phyloP scores from a whole-genome alignment of 768 basidiomycete species.

The Rhodotorula kratochvilovae region DNA sequence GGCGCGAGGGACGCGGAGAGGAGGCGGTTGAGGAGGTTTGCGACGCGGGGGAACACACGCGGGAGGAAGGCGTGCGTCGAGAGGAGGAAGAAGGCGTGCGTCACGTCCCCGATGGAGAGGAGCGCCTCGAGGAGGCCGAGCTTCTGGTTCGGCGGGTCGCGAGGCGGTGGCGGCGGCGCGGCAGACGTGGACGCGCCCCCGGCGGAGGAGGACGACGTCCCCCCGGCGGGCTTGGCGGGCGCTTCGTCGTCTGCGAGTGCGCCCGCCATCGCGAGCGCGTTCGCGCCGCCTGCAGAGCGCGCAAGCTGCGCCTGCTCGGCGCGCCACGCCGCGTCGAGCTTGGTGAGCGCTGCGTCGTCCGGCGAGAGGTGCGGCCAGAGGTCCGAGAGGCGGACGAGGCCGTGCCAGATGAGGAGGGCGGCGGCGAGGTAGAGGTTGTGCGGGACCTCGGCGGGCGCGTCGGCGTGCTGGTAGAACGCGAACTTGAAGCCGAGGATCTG shows the following conservation, averaged over 20 bases:
- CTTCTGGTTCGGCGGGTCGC: conserved; percentile 64
- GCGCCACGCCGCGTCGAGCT: conserved; percentile 62
- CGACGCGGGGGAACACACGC: conserved; percentile 72
- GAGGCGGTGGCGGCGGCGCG: conserved; percentile 35
- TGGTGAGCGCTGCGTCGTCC: conserved; percentile 69
- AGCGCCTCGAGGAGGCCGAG: conserved; percentile 70
- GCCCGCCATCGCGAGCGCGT: conserved; percentile 77
- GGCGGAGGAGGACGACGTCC: background rate
- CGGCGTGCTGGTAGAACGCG: conserved; percentile 64
- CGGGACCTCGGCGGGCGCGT: conserved; percentile 60
- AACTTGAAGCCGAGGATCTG: conserved; percentile 99
- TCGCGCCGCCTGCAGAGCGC: conserved; percentile 53
- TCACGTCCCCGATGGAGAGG: conserved; percentile 78
- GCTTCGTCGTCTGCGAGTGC: conserved; percentile 58
- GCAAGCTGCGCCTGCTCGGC: conserved; percentile 60
- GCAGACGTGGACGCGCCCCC: background rate
- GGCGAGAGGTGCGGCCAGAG: conserved; percentile 80
- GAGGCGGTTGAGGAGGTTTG: conserved; percentile 76
- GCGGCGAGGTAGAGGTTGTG: conserved; percentile 73
- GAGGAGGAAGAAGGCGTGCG: conserved; percentile 71
- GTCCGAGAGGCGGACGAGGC: conserved; percentile 79
- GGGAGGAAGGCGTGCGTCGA: conserved; percentile 79
- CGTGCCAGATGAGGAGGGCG: conserved; percentile 83
- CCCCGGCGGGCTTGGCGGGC: conserved; percentile 6
- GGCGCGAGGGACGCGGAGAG: conserved; percentile 65